Base-by-base conservation (phyloP, 352 stramenopile genomes). In the Paralagenidium karlingii region DNA sequence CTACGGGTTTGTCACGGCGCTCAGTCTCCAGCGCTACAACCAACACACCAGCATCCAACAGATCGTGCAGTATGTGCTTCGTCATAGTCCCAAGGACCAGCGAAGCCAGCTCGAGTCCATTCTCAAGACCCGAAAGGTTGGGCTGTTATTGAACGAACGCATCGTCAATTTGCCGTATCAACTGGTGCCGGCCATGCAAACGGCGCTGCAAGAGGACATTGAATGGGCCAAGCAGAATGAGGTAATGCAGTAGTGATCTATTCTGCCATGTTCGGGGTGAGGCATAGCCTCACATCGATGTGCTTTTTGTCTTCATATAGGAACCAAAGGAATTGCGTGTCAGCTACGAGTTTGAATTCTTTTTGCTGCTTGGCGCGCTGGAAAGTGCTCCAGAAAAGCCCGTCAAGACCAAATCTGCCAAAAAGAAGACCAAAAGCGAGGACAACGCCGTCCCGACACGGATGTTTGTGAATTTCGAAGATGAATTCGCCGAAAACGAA, bases 151-250 rank as follows among this genome's bases (percentile, higher is more conserved):
- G 30, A 89, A 86, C 44, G 69, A 87, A 41, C 75, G 78, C 45
- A 87, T 92, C 67, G 68, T 89, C 29, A 92, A 92, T 51, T 53
- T 89, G 32, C 78, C 78, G 25, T 89, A 92, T 45, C 78, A 92
- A 34, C 49, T 92, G 11, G 71, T 92, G 34, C 75, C 78, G 22
- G 62, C 71, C 24, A 45, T 92, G 13, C 78, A 92, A 49, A 71
- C 59, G 38, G 78, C 78, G 36, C 50, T 92, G 22, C 75, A 92
- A 31, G 60, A 89, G 31, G 78, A 92, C 49, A 82, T 92, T 36
- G 76, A 88, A 47, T 92, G 78, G 78, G 76, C 75, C 3, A 68
- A 78, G 27, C 45, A 71, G 34, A 88, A 92, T 44, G 18, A 55
- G 70, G 19, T 70, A 61, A 8, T 88, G 70, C 51, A 63, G 63